phyloP scores from a whole-genome alignment of 2,329 filamentous ascomycete genomes.

The Nemania bipapillata region DNA sequence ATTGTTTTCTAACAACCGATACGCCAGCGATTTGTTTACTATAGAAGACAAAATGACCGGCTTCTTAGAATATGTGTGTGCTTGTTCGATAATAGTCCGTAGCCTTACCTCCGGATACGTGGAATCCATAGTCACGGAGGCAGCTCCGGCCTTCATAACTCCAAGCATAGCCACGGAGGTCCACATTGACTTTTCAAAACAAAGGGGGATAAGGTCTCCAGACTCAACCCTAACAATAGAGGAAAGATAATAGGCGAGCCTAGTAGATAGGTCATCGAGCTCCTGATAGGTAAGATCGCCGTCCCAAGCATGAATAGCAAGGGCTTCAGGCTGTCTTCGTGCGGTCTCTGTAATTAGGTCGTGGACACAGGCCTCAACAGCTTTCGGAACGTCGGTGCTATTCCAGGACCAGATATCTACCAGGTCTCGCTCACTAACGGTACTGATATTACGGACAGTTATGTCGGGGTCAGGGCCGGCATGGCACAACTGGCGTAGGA shows the following conservation, averaged over 20 bases:
- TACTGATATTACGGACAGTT: not conserved
- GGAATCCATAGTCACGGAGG: conserved; percentile 11
- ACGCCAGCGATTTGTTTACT: conserved; percentile 10
- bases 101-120: conserved; percentile 7
- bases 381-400: not conserved
- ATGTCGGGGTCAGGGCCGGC: not conserved
- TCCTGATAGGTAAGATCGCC: conserved; percentile 16
- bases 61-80: conserved; percentile 12
- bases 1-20: conserved; percentile 15
- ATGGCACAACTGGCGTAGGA: conserved; percentile 28
- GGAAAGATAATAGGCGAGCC: conserved; percentile 8
- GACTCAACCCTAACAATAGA: conserved; percentile 1
- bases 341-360: conserved; percentile 1
- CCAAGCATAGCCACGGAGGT: conserved; percentile 11
- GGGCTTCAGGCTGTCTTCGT: not conserved
- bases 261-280: conserved; percentile 14
- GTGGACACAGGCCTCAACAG: conserved; percentile 11
- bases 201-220: conserved; percentile 9
- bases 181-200: conserved; percentile 25
- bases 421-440: conserved; percentile 1
- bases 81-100: conserved; percentile 12
- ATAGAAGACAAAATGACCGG: conserved; percentile 14
- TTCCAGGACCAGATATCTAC: conserved; percentile 15
- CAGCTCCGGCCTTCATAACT: conserved; percentile 19
- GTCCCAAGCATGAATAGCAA: conserved; percentile 20